These are phyloP conservation scores for Tylopilus sp. DNA, from an alignment of 768 basidiomycete genomes.

Conservation along the genomic window DNA sequence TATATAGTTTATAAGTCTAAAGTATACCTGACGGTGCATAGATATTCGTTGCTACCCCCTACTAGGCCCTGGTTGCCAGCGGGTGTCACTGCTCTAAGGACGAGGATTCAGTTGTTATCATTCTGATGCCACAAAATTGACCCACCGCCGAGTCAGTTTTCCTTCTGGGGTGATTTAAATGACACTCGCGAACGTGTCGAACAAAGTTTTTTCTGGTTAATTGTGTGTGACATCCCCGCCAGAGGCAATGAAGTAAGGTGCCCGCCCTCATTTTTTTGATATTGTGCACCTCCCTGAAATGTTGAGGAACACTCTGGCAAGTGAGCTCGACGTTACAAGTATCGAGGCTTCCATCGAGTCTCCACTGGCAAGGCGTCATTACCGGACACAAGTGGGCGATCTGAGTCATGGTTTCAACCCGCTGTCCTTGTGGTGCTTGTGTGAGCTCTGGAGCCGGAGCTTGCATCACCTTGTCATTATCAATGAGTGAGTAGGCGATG, in stretches of 20 bases:
- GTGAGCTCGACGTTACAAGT: neutral
- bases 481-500: neutral
- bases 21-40: no score
- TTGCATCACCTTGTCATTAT: neutral
- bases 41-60: no score
- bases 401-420: neutral
- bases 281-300: neutral
- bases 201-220: neutral
- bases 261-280: neutral
- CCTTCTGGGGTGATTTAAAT: neutral
- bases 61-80: no score
- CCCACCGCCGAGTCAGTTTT: neutral
- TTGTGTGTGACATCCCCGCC: neutral
- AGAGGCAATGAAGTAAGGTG: neutral
- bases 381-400: neutral
- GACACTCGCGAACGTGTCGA: slow-evolving; percentile 6
- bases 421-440: neutral
- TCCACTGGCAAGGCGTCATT: neutral
- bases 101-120: neutral
- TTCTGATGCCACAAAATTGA: neutral
- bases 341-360: neutral
- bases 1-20: no score
- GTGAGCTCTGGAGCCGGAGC: neutral
- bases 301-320: neutral
- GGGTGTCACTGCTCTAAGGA: neutral